These are phyloP conservation scores for Citropsis articulata DNA, from an alignment of 345 rosid genomes.

Conservation along the genomic window DNA sequence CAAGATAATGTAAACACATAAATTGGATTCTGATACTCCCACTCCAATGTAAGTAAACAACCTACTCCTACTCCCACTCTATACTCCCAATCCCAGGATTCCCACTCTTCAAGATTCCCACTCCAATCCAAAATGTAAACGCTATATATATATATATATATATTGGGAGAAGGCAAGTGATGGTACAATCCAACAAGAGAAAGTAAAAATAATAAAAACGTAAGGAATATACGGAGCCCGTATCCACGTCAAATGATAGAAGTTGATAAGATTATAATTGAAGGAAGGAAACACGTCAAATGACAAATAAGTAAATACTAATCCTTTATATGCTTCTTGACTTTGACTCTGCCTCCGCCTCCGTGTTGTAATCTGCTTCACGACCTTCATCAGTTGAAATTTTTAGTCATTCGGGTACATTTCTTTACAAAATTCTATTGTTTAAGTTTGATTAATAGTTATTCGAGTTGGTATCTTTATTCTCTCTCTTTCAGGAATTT, in stretches of 20 bases:
- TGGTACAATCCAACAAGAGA: too few relatives aligned
- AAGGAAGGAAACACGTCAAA: background rate
- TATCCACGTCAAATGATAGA: background rate
- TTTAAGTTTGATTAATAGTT: background rate
- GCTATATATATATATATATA: too few relatives aligned
- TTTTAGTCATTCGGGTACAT: background rate
- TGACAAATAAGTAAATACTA: too few relatives aligned
- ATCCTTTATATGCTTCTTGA: background rate
- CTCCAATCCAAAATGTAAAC: too few relatives aligned
- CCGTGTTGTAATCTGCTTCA: background rate
- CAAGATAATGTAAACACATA: too few relatives aligned
- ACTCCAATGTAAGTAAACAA: too few relatives aligned
- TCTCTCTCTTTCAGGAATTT: background rate
- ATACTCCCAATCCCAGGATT: too few relatives aligned
- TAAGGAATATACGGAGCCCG: background rate
- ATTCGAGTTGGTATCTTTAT: background rate
- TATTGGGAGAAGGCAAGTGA: too few relatives aligned
- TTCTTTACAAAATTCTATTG: background rate
- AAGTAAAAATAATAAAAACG: background rate
- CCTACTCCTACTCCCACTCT: too few relatives aligned
- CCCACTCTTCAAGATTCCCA: too few relatives aligned
- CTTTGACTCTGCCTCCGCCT: background rate
- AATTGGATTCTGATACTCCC: too few relatives aligned
- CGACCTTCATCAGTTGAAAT: background rate
- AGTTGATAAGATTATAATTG: background rate